A percentile compares a stretch with the other conserved stretches of the same genome.
phyloP scores from a whole-genome alignment of 1,284 basidiomycete species.

The Mrakiaceae sp. region DNA sequence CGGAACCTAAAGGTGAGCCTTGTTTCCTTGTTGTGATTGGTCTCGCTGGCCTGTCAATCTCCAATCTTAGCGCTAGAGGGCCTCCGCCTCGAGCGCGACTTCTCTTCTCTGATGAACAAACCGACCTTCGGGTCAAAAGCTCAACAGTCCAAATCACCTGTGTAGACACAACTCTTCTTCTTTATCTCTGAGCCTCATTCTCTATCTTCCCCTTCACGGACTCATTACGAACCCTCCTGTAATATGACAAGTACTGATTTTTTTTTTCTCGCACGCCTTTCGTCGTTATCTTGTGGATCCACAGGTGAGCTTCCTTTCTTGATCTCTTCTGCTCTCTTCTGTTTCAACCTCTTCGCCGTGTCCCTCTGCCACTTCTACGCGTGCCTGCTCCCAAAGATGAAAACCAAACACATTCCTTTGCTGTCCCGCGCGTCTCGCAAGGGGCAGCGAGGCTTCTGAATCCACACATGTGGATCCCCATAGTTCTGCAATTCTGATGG shows the following conservation, averaged over 20 bases:
- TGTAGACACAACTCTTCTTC: constrained; percentile 4
- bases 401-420: constrained; percentile 16
- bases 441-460: constrained; percentile 4
- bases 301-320: neutral
- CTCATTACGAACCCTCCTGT: neutral
- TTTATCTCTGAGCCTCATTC: neutral
- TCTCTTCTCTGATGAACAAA: constrained; percentile 7
- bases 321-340: neutral
- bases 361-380: neutral
- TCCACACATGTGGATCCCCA: constrained; percentile 12
- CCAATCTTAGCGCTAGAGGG: too few relatives aligned
- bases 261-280: neutral
- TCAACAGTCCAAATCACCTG: constrained; percentile 17
- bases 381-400: constrained; percentile 5
- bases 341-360: constrained; percentile 22
- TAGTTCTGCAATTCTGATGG: constrained; percentile 18
- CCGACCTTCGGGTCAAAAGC: constrained; percentile 14
- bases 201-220: neutral
- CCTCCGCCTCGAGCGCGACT: too few relatives aligned
- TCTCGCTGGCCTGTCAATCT: neutral
- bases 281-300: neutral
- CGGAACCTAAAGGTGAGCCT: constrained; percentile 7
- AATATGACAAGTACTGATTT: neutral
- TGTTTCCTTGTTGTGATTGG: neutral
- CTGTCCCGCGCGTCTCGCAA: constrained; percentile 11